Evolutionary conservation across 306 rosid genomes (phyloP), one percentile per base, ranked within the genome.

Genomic region (Canavalia ensiformis): DNA sequence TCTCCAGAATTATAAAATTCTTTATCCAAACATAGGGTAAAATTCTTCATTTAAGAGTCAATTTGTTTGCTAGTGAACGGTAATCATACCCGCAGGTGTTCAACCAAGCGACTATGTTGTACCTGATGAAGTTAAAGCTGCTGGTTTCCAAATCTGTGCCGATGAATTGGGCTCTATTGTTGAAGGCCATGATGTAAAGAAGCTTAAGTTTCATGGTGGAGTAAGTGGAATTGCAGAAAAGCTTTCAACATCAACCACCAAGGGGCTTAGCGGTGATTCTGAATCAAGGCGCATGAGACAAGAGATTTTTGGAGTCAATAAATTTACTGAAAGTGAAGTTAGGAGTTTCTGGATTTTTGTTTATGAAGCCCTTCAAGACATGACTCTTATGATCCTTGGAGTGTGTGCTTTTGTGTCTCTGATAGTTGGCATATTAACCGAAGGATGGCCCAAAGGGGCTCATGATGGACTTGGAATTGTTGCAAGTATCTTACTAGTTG

Each of bases 391-490:
- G 97, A 93, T 95, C 81, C 97, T 93, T 0, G 99, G 95, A 47
- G 90, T 75, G 62, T 95, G 97, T 50, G 97, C 99, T 45, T 45
- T 95, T 28, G 93, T 93, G 81, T 95, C 99, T 30, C 78, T 95
- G 57, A 37, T 87, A 2, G 94, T 95, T 29, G 99, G 99, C 25
- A 81, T 93, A 68, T 82, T 82, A 50, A 91, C 87, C 4, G 99
- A 93, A 86, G 99, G 97, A 34, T 95, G 99, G 97, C 99, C 99
- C 2, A 72, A 80, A 25, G 99, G 97, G n/a, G 92, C 99, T 30
- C 97, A 95, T 58, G 97, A 95, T 69, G 99, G 99, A n/a, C 94
- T 95, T 45, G 99, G 99, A 76, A 93, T 95, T 1, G 99, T 87
- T 52, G 95, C 95, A 12, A 95, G 99, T 81, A 95, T 95, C 87